Base-by-base conservation (phyloP, 2,329 filamentous ascomycete genomes). In the Colletotrichum paranaense region DNA sequence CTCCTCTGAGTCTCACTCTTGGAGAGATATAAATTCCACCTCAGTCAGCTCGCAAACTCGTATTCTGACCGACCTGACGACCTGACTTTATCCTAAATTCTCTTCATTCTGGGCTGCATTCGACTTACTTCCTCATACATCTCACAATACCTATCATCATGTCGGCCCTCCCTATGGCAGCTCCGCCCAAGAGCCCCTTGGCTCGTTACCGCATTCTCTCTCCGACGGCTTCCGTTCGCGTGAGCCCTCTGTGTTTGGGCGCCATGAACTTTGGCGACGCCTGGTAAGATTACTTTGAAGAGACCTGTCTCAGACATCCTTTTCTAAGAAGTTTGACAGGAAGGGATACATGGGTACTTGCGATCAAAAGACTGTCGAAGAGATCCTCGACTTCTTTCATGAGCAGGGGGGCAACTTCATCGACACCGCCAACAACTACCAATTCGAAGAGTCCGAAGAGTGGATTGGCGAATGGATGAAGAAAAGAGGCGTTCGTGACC, bases 391-490 rank as follows among this genome's bases (percentile, higher is more conserved):
- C 78, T 90, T 88, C 78, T 94, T 89, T 82, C 90, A 88, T 72
- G 86, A 88, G 6, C 86, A 91, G 58, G 80, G 88, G 71, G 92
- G 93, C 28, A 94, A 94, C 82, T 94, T 94, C 80, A 91, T 94
- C 78, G 93, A 94, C 79, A 93, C 91, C 0, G 78, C 91, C 72
- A 92, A 91, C 82, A 92, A 91, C 80, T 94, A 94, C 81, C 92
- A 93, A 76, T 82, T 85, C 67, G 86, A 85, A 73, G 86, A 93
- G 79, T 89, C 89, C 1, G 92, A 94, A 81, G 81, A 78, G 65
- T 92, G 92, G 89, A 84, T 94, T 69, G 92, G 92, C 46, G 91
- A 92, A 76, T 94, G 92, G 92, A 92, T 93, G 90, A 85, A 86
- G 77, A 87, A 87, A 74, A 88, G 90, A 11, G 85, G 87, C n/a